Base-by-base conservation (phyloP, 1,139 yeast species). In the Pichia sp. region DNA sequence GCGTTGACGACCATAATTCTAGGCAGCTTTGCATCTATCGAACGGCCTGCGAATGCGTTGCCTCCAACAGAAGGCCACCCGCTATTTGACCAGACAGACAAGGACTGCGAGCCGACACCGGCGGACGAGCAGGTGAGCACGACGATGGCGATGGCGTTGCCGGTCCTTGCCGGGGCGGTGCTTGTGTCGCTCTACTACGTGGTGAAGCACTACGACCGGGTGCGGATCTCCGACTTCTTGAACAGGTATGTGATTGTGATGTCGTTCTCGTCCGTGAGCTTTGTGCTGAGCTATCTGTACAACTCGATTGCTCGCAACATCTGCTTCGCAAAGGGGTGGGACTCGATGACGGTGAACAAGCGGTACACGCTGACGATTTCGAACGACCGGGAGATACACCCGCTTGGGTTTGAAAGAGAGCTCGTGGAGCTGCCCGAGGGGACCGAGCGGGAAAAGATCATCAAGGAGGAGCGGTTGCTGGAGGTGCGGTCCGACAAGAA, bases 41-140 rank as follows among this genome's bases (percentile, higher is more conserved):
- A 70, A 43, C 71, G 72, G 56, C 85, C 85, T 0, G 44, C 55
- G 8, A 73, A 73, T 54, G 82, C 84, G 1, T 61, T 64, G 15
- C 71, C 70, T 19, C 78, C 84, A 2, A 70, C 69, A 50, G 60
- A 62, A 8, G 69, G 71, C 31, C 73, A 73, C 49, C 71, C 71
- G 1, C 60, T 71, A 29, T 81, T 72, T 66, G 83, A 81, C 62
- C 78, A 77, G 10, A 60, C 75, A 0, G 84, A 80, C 61, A 67
- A 72, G 43, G 81, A 78, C 57, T 59, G 59, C 8, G 65, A 70
- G 7, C 51, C 56, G 11, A 45, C 63, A 48, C 57, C 62, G 53
- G 64, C 63, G 57, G 49, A 60, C 51, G 49, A 64, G 50, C 44
- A 53, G 15, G 57, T 66, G 54, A 53, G 59, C 51, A 55, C 68